A percentile compares a stretch with the other conserved stretches of the same genome.
Conservation (phyloP, 345 rosid species). For the Syzygium aqueum region DNA sequence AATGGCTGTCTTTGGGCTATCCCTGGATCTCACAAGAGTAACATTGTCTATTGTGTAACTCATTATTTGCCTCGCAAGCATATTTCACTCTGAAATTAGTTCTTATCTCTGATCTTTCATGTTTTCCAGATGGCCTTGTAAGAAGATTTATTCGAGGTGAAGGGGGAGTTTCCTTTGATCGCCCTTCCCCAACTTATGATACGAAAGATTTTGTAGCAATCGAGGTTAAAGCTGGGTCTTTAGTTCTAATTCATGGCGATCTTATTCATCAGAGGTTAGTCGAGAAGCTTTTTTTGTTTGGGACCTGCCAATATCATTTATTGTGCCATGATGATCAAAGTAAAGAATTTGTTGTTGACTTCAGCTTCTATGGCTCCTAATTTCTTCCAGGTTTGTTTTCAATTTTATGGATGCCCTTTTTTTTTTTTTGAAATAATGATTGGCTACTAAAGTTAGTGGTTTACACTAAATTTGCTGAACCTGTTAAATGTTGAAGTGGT, state of each 20-base stretch:
- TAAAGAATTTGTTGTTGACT: background rate
- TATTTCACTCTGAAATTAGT: background rate
- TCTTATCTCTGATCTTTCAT: background rate
- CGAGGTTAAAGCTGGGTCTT: conserved; percentile 90
- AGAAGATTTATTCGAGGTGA: conserved; percentile 79
- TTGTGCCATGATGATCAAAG: background rate
- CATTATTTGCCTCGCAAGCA: background rate
- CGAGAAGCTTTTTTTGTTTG: background rate
- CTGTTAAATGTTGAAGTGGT: background rate
- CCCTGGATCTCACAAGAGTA: conserved; percentile 94
- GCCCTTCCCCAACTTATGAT: conserved; percentile 64
- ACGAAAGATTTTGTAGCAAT: conserved; percentile 76
- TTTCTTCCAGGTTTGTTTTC: background rate
- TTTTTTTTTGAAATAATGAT: background rate
- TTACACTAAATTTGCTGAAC: background rate
- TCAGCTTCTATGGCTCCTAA: background rate
- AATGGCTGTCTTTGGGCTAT: conserved; percentile 98
- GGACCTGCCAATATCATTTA: background rate
- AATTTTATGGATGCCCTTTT: background rate
- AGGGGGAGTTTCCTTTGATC: conserved; percentile 69
- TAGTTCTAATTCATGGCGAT: conserved; percentile 85
- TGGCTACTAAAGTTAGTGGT: background rate
- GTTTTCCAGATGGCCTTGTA: conserved; percentile 74
- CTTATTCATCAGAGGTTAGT: conserved; percentile 85
- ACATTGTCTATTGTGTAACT: background rate